Percentiles rank a stretch among this genome's conserved stretches.
These are phyloP conservation scores for Aspergillus sergii DNA, from an alignment of 2,329 filamentous ascomycete genomes.

Conservation along the genomic window DNA sequence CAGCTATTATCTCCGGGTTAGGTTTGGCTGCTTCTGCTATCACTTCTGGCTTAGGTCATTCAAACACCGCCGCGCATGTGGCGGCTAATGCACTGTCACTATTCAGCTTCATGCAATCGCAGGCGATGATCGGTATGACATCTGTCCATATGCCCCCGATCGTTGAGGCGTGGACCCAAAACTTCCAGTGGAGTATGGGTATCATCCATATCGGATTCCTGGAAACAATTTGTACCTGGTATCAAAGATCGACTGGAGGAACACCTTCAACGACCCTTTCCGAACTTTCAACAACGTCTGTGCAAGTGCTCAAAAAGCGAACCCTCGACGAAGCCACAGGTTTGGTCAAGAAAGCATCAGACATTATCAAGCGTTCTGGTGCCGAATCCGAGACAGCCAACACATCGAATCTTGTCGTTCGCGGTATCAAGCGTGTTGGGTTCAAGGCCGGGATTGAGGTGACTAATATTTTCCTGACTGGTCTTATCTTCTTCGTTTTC, in stretches of 20 bases:
- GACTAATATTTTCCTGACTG: slow-evolving; percentile 92
- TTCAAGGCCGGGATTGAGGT: slow-evolving; percentile 83
- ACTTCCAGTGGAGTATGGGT: slow-evolving; percentile 98
- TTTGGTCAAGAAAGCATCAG: slow-evolving; percentile 30
- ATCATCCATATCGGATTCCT: slow-evolving; percentile 87
- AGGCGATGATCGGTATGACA: slow-evolving; percentile 86
- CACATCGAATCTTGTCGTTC: slow-evolving; percentile 57
- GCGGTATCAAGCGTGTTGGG: slow-evolving; percentile 85
- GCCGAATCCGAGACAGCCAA: slow-evolving; percentile 51
- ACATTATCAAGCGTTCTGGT: slow-evolving; percentile 53
- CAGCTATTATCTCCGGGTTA: slow-evolving; percentile 82
- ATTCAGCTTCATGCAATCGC: slow-evolving; percentile 91
- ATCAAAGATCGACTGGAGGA: slow-evolving; percentile 89
- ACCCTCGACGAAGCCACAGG: slow-evolving; percentile 46
- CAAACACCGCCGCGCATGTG: slow-evolving; percentile 91
- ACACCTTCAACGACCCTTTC: slow-evolving; percentile 78
- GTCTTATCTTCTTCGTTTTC: slow-evolving; percentile 83
- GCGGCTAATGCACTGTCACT: slow-evolving; percentile 92
- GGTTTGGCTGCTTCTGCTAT: slow-evolving; percentile 83
- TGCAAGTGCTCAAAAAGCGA: slow-evolving; percentile 74
- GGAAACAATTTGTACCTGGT: slow-evolving; percentile 90
- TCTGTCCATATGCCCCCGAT: slow-evolving; percentile 81
- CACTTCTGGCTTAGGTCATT: slow-evolving; percentile 86
- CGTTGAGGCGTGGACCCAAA: slow-evolving; percentile 90
- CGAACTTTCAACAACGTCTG: slow-evolving; percentile 71